Base-by-base conservation (phyloP, 139 green algal species). In the Spirogloea muscicola region DNA sequence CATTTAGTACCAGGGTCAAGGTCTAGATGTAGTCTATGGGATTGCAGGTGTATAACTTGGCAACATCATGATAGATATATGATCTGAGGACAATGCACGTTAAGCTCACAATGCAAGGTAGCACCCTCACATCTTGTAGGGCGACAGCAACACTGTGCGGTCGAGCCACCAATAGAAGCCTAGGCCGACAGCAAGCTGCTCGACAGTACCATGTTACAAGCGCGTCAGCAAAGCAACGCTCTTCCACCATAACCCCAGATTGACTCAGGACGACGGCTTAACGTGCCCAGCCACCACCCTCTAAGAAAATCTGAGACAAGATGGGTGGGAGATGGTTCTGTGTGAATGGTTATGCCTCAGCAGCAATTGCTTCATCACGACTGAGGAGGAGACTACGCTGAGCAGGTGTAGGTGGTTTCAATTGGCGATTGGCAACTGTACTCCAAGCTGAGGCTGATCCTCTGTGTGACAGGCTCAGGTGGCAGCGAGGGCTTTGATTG, bases 141-240 rank as follows among this genome's bases (percentile, higher is more conserved):
- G 62, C 4, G 62, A 72, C 27, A 21, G 33, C 10, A 72, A 41
- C 18, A 21, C 25, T 27, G 62, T 41, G 10, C 4, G 16, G 27
- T 61, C 36, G n/a, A 72, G 62, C 62, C 62, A 72, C 5, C 25
- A 58, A 36, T 29, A 61, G 38, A 72, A 58, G 25, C 27, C 46
- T 5, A 72, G 13, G 18, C 62, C 62, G 25, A 62, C 62, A 9
- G 31, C 62, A 27, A 72, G 3, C 62, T 72, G 33, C 38, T 29
- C 49, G 31, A 27, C 10, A 52, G 43, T 10, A 16, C 16, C 16
- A 52, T 58, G n/a, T 16, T 16, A 10, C 10, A 16, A 10, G 46
- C 46, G 46, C 46, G 10, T 2, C 27, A 42, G 5, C n/a, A 29
- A 5, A 31, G 33, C 59, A 4, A 34, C 27, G 18, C 59, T 10